Evolutionary conservation across 129 eudicot species (phyloP).

Genomic region (Flaveria robusta): DNA sequence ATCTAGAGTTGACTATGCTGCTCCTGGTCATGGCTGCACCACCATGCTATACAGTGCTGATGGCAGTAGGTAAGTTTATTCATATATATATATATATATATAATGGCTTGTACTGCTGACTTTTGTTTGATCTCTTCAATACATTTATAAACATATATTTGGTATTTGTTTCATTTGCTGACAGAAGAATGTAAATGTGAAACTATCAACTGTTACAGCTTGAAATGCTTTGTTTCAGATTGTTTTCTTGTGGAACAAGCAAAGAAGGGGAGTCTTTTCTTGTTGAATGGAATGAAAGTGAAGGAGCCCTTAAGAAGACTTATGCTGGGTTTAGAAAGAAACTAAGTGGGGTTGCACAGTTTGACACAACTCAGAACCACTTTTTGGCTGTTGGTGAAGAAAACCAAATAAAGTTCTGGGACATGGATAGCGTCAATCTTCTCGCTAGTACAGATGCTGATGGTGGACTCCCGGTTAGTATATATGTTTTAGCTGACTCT

Average conservation of each 20-base stretch:
- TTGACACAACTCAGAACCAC: conserved; percentile 89
- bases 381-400: conserved; percentile 95
- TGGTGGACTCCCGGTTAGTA: conserved; percentile 91
- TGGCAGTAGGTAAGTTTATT: conserved; percentile 60
- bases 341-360: conserved; percentile 68
- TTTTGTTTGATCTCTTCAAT: background rate
- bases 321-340: conserved; percentile 84
- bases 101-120: background rate
- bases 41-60: conserved; percentile 95
- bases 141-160: background rate
- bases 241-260: conserved; percentile 95
- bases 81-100: background rate
- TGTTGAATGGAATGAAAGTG: conserved; percentile 98
- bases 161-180: background rate
- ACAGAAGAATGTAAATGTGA: background rate
- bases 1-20: conserved; percentile 88
- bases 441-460: conserved; percentile 74
- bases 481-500: conserved; percentile 3
- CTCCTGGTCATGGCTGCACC: conserved; percentile 91
- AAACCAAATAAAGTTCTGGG: conserved; percentile 94
- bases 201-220: background rate
- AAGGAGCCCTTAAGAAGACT: conserved; percentile 93
- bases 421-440: conserved; percentile 69
- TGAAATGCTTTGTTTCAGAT: conserved; percentile 46
- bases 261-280: conserved; percentile 90